Evolutionary conservation across 306 rosid species (phyloP), one percentile per base, ranked within the genome.

Genomic region (Sechiopsis laciniata): DNA sequence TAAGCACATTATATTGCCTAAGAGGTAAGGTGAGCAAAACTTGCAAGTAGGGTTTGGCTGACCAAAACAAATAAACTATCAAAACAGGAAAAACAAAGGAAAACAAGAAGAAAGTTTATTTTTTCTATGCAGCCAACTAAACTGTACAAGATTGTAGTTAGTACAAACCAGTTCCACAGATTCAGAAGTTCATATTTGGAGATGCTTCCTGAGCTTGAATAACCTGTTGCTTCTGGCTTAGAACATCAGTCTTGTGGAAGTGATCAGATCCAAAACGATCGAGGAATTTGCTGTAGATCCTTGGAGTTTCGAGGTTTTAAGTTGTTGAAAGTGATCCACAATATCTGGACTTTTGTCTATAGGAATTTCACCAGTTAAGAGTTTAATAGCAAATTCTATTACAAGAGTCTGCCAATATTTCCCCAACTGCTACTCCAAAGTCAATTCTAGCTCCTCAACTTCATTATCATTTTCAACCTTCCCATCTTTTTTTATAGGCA

Each of bases 361-460:
- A 7, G 98, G 93, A 66, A 83, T 83, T 14, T 82, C 79, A 61
- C 83, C 87, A 1, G 89, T 90, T 64, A 90, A 88, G 45, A 93
- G 86, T 82, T 88, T 88, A 2, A 26, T 26, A 26, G 29, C 29
- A 26, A 26, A 26, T 26, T 26, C 29, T 26, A 26, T 26, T 26
- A 26, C 29, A 26, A 26, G 29, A 1, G 29, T 26, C n/a, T n/a
- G 29, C 29, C 29, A 26, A 26, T 26, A 26, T 26, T 26, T 26
- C 29, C 29, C 29, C 29, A 26, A 26, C 2, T 26, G 2, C 29
- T 26, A 26, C 29, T 26, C 29, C 29, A 10, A 85, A 1, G 96
- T 93, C 61, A 90, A 93, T 66, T 90, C 91, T 51, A 90, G 68
- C 64, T 74, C 82, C 58, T 80, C 83, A 24, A 64, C 74, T 45